Evolutionary conservation across 176 grass and related monocot species (phyloP).

Genomic region (bread wheat (Triticum aestivum)): DNA sequence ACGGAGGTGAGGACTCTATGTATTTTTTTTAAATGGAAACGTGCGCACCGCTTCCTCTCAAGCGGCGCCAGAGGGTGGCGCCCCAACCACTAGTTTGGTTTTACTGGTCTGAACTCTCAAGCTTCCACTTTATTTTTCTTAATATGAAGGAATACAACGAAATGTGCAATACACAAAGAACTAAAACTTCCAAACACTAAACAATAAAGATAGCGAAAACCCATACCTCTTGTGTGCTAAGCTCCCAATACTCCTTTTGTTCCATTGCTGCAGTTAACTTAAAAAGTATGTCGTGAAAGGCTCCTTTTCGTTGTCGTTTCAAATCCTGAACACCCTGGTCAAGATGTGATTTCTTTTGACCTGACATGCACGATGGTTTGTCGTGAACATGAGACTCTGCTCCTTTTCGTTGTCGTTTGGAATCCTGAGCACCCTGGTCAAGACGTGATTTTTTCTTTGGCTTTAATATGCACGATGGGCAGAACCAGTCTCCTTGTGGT

Average conservation of each 20-base stretch:
- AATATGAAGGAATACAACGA: slow-evolving; percentile 7
- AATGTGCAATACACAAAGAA: background rate
- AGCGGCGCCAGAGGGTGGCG: no score
- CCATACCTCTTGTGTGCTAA: slow-evolving; percentile 74
- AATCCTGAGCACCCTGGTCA: slow-evolving; percentile 18
- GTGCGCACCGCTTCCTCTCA: no score
- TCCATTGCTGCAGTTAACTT: slow-evolving; percentile 70
- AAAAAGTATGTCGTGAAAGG: slow-evolving; percentile 52
- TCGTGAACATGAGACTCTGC: background rate
- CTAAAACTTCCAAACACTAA: slow-evolving; percentile 10
- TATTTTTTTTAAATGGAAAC: no score
- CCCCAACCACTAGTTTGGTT: background rate
- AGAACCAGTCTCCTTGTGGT: slow-evolving; percentile 95
- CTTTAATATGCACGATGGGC: slow-evolving; percentile 35
- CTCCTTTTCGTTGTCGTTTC: slow-evolving; percentile 58
- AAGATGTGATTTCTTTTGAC: slow-evolving; percentile 41
- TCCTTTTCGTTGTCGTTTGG: background rate
- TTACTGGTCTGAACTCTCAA: slow-evolving; percentile 22
- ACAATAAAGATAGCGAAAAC: background rate
- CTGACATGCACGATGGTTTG: slow-evolving; percentile 40
- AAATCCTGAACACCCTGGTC: slow-evolving; percentile 31
- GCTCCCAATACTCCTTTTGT: slow-evolving; percentile 93
- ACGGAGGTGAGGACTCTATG: no score
- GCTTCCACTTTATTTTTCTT: background rate
- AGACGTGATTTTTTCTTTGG: slow-evolving; percentile 17